Evolutionary conservation across 495 filamentous ascomycete genomes (phyloP).

Genomic region (Penicillium crystallinum): DNA sequence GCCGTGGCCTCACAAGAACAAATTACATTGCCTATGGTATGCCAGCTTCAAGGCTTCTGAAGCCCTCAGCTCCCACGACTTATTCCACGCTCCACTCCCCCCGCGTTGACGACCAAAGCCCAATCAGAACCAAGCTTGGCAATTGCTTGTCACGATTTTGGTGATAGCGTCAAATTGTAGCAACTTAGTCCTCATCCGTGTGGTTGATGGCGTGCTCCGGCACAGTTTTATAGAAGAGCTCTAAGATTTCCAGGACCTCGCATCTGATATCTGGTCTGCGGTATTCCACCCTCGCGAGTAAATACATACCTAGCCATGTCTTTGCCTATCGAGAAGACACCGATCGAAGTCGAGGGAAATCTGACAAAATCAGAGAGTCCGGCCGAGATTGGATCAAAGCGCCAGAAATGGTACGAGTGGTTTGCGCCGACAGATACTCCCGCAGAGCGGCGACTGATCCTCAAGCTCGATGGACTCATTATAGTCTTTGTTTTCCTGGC

Average conservation of each 20-base stretch:
- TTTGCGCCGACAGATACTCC: conserved; percentile 33
- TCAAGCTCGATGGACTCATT: conserved; percentile 36
- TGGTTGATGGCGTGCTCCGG: no score
- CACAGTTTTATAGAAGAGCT: no score
- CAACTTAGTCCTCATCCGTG: no score
- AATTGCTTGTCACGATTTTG: neutral
- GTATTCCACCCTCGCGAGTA: neutral
- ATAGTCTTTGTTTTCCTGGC: conserved; percentile 31
- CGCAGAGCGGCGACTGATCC: conserved; percentile 37
- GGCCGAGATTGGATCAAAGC: neutral
- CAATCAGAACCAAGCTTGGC: no score
- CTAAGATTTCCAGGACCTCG: no score
- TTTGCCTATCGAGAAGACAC: conserved; percentile 4
- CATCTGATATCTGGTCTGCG: neutral
- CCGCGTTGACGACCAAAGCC: no score
- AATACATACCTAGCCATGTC: neutral
- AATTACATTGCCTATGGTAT: no score
- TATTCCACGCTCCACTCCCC: no score
- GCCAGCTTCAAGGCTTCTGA: no score
- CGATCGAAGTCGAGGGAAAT: neutral
- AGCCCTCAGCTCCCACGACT: no score
- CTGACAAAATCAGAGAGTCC: neutral
- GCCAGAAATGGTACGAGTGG: conserved; percentile 39
- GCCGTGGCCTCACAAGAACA: no score
- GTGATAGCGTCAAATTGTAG: no score